phyloP scores from a whole-genome alignment of 768 basidiomycete species.

The Leccinum sublutescens region DNA sequence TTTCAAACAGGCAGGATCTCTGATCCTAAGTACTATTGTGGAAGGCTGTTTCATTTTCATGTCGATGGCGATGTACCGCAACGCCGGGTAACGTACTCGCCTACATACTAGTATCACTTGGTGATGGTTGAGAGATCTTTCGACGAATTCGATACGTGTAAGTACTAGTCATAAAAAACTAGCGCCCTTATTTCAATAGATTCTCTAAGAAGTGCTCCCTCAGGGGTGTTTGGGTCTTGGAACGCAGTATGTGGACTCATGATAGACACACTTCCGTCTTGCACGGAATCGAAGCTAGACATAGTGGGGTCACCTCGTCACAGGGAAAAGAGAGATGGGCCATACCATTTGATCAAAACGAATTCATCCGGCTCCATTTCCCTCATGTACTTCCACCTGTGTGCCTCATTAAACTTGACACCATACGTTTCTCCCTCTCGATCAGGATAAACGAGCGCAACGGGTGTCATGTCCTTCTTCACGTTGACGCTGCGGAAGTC shows the following conservation, averaged over 20 bases:
- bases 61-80: not conserved
- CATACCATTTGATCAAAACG: constrained; percentile 49
- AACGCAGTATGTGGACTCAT: constrained; percentile 37
- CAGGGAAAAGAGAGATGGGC: not conserved
- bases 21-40: too few relatives aligned
- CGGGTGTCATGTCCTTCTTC: not conserved
- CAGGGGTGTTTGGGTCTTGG: constrained; percentile 33
- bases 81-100: not conserved
- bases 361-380: constrained; percentile 46
- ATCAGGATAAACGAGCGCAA: constrained; percentile 12
- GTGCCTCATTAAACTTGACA: constrained; percentile 36
- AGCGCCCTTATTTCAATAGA: constrained; percentile 37
- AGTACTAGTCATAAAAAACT: constrained; percentile 24
- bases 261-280: constrained; percentile 34
- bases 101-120: too few relatives aligned
- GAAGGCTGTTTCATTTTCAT: not conserved
- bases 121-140: too few relatives aligned
- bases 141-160: not conserved
- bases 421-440: constrained; percentile 43
- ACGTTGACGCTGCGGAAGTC: not conserved
- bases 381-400: constrained; percentile 46
- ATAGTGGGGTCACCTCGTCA: not conserved
- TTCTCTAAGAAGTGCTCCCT: constrained; percentile 30
- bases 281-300: constrained; percentile 34
- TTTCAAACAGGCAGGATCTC: too few relatives aligned